Evolutionary conservation across 2,329 filamentous ascomycete species (phyloP).

Genomic region (Xylariales sp.): DNA sequence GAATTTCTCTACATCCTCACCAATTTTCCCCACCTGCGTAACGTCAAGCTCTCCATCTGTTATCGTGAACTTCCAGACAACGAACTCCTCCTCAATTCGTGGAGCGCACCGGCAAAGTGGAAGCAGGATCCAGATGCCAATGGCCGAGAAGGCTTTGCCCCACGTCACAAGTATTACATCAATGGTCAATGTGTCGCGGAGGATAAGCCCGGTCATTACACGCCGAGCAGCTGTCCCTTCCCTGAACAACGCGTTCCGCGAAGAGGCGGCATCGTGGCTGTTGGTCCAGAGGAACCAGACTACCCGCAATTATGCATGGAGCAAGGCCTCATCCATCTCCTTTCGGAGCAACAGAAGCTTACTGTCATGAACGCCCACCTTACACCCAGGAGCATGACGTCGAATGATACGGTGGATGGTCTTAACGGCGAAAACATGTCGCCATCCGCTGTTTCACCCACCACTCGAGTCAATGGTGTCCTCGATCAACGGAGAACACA

Average conservation of each 20-base stretch:
- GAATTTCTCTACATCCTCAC: constrained; percentile 58
- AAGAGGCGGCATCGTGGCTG: constrained; percentile 44
- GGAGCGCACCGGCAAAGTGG: constrained; percentile 48
- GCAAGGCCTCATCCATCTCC: constrained; percentile 52
- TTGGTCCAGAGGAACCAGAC: constrained; percentile 52
- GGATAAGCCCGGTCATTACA: constrained; percentile 40
- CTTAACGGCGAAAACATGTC: constrained; percentile 10
- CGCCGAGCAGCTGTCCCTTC: constrained; percentile 49
- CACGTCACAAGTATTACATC: constrained; percentile 53
- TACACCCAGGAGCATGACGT: constrained; percentile 38
- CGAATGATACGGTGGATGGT: constrained; percentile 19
- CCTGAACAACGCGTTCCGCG: constrained; percentile 52
- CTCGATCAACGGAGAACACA: neutral
- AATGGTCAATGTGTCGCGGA: constrained; percentile 52
- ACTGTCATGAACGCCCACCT: constrained; percentile 41
- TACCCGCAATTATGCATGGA: constrained; percentile 51
- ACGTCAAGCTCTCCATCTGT: constrained; percentile 50
- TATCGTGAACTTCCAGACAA: constrained; percentile 56
- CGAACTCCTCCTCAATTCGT: constrained; percentile 39
- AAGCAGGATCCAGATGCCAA: constrained; percentile 52
- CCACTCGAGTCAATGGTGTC: constrained; percentile 8
- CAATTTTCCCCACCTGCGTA: constrained; percentile 52
- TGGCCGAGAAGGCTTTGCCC: constrained; percentile 49
- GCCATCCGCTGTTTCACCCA: constrained; percentile 10
- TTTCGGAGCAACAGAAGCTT: constrained; percentile 41